Percentiles rank a stretch among this genome's conserved stretches.
Conservation (phyloP, 129 eudicot genomes). For the Scalesia atractyloides region DNA sequence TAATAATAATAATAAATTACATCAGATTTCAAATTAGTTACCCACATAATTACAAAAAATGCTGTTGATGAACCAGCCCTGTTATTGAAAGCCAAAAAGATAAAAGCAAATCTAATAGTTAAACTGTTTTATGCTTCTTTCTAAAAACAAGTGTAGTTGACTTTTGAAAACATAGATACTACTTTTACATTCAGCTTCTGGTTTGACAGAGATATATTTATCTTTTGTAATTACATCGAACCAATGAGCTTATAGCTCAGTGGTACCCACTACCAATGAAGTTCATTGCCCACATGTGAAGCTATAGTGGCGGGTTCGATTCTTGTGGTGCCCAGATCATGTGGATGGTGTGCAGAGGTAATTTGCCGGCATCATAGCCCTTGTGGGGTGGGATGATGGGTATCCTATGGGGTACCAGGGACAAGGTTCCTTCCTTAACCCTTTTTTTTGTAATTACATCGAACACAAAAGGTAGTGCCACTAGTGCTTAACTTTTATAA, state of each 20-base stretch:
- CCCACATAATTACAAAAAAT: not conserved
- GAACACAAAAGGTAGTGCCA: not conserved
- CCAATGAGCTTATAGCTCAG: no score
- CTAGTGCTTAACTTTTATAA: constrained; percentile 9
- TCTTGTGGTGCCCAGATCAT: no score
- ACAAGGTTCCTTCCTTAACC: no score
- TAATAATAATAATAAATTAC: no score
- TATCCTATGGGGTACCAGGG: no score
- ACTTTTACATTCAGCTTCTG: constrained; percentile 9
- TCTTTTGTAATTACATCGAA: constrained; percentile 11
- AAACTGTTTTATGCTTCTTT: constrained; percentile 10
- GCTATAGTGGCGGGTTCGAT: no score
- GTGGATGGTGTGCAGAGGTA: no score
- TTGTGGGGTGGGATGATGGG: no score
- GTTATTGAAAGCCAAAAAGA: not conserved
- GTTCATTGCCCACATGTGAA: no score
- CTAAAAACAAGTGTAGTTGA: not conserved
- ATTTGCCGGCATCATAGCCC: no score
- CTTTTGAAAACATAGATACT: not conserved
- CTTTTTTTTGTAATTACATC: no score
- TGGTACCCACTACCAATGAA: no score
- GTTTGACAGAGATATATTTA: not conserved
- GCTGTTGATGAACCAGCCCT: not conserved
- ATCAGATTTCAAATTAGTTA: not conserved
- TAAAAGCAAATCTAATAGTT: not conserved